Conservation (phyloP, 257 asterid genomes). For the Plantago major region DNA sequence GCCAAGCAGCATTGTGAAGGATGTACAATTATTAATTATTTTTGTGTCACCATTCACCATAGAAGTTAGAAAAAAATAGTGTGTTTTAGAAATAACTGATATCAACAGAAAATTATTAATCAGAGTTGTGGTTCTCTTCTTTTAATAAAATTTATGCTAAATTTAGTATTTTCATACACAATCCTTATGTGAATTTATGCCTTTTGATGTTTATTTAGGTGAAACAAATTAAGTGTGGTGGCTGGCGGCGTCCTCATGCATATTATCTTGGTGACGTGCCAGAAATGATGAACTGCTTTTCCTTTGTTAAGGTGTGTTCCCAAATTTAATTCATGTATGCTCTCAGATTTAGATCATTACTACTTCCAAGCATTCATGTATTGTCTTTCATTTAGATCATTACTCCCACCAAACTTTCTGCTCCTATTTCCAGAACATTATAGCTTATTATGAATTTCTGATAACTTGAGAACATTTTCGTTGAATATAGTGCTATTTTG, state of each 20-base stretch:
- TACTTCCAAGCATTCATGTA: neutral
- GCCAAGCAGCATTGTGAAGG: too few species aligned
- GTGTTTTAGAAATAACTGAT: too few species aligned
- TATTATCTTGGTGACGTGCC: slow-evolving; percentile 74
- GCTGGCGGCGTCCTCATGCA: slow-evolving; percentile 99
- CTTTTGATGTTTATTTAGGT: slow-evolving; percentile 48
- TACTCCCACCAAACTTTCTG: neutral
- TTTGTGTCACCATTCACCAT: too few species aligned
- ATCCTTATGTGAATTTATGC: slow-evolving; percentile 15
- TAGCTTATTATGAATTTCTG: slow-evolving; percentile 4
- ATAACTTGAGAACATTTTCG: slow-evolving; percentile 4
- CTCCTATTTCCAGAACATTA: slow-evolving; percentile 1
- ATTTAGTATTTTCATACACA: too few species aligned
- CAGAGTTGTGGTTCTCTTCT: too few species aligned
- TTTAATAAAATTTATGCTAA: too few species aligned
- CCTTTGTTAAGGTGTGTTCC: slow-evolving; percentile 73
- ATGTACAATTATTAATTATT: too few species aligned
- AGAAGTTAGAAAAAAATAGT: too few species aligned
- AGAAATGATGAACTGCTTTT: slow-evolving; percentile 77
- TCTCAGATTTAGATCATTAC: slow-evolving; percentile 13
- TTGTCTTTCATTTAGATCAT: neutral
- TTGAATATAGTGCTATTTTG: neutral
- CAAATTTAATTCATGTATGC: slow-evolving; percentile 11
- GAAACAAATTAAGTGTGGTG: slow-evolving; percentile 77
- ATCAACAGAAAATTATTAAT: too few species aligned